Evolutionary conservation across 2,329 filamentous ascomycete species (phyloP).

Genomic region (Orbilia ellipsospora): DNA sequence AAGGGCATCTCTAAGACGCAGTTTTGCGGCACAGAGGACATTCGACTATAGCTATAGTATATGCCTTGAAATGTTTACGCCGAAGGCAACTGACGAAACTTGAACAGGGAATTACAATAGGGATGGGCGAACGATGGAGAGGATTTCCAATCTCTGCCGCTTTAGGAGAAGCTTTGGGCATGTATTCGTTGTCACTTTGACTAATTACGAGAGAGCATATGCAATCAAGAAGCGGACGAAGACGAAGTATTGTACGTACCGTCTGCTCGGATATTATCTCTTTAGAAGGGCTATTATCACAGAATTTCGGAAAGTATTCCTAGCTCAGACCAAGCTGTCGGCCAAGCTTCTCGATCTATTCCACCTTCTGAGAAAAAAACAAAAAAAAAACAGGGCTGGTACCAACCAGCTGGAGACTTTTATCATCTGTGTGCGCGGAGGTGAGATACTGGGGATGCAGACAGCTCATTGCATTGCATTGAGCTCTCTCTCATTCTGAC

Average conservation of each 20-base stretch:
- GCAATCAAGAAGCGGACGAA: conserved; percentile 21
- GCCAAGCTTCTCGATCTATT: conserved; percentile 56
- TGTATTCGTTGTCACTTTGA: conserved; percentile 56
- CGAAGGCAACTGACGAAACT: conserved; percentile 37
- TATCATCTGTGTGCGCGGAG: conserved; percentile 17
- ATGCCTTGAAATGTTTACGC: conserved; percentile 4
- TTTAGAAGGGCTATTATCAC: conserved; percentile 12
- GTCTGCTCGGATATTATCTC: conserved; percentile 52
- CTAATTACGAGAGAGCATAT: conserved; percentile 56
- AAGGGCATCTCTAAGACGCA: conserved; percentile 32
- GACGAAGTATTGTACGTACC: conserved; percentile 42
- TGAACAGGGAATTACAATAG: conserved; percentile 31
- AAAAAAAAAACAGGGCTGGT: conserved; percentile 36
- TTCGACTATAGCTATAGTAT: no score
- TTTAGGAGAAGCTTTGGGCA: conserved; percentile 56
- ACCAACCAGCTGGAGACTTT: conserved; percentile 34
- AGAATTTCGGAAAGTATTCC: conserved; percentile 49
- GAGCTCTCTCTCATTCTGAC: conserved; percentile 35
- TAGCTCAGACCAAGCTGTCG: conserved; percentile 51
- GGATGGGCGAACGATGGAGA: conserved; percentile 27
- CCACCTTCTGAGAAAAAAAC: conserved; percentile 38
- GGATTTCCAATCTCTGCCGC: conserved; percentile 53
- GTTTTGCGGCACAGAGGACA: conserved; percentile 42
- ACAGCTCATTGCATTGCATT: conserved; percentile 54
- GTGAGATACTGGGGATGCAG: conserved; percentile 38